Evolutionary conservation across 228 moss, liverwort and hornwort genomes (phyloP), one percentile per base, ranked within the genome.

Genomic region (Sphagnum magellanicum): DNA sequence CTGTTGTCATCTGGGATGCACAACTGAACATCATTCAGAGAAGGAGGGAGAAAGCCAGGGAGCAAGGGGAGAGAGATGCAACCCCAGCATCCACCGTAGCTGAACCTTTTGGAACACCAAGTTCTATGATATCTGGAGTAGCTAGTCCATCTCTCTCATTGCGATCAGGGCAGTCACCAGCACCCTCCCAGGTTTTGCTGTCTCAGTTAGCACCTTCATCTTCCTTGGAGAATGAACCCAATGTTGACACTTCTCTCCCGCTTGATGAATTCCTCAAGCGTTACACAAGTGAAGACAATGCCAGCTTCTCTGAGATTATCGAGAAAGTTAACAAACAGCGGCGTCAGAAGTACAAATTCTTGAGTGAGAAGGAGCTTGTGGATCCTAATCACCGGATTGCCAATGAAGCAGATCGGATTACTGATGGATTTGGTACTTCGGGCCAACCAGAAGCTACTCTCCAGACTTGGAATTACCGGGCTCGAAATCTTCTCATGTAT

Each of bases 251-350:
- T 8, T 89, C 83, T 64, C 14, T 94, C 59, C 83, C 94, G 60
- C 79, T 98, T 58, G 98, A 98, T 61, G 81, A 89, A 64, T 98
- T 98, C 53, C 73, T 98, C 51, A 84, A 70, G 68, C 92, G 89
- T 48, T 92, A 94, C 68, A 98, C 98, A 5, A 98, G 98, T 63
- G 98, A 94, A 79, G 98, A 98, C 60, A 98, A 98, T 61, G 89
- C 89, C 10, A 98, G 98, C 70, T 98, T 98, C 71, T 83, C 90
- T 10, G 89, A 84, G 74, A 94, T 94, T 67, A 76, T 98, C 48
- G 84, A 94, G 70, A 98, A 86, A 69, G 90, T 88, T 73, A 98
- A 98, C 76, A 94, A 90, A 81, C 85, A 94, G 76, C 85, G 84
- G 76, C 79, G 84, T 69, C 89, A 89, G 71, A 83, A 87, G 63